phyloP scores from a whole-genome alignment of 1,139 yeast genomes.

The Candida pseudoviswanathii region DNA sequence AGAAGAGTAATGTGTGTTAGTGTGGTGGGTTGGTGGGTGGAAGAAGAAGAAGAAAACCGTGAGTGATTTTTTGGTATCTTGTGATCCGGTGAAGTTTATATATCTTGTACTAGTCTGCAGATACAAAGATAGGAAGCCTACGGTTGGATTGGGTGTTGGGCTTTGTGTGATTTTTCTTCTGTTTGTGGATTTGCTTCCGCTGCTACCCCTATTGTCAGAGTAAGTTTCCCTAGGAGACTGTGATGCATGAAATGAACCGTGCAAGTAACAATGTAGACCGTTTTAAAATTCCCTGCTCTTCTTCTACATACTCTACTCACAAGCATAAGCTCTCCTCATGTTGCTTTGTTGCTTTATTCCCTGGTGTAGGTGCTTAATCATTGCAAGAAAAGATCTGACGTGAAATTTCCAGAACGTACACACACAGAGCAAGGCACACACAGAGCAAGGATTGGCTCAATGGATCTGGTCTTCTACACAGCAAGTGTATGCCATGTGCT shows the following conservation, averaged over 20 bases:
- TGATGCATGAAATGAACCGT: too few relatives aligned
- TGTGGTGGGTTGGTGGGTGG: too few relatives aligned
- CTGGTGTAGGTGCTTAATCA: too few relatives aligned
- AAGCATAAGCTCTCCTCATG: neutral
- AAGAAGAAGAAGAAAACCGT: neutral
- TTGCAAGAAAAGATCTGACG: neutral
- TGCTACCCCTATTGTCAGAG: neutral
- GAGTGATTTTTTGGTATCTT: neutral
- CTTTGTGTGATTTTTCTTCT: neutral
- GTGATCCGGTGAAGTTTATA: conserved; percentile 2
- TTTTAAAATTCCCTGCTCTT: neutral
- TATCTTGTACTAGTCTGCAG: neutral
- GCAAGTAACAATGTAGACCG: neutral
- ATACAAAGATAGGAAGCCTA: neutral
- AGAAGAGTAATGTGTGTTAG: neutral
- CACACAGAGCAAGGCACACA: too few relatives aligned
- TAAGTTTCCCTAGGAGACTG: too few relatives aligned
- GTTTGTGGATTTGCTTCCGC: neutral
- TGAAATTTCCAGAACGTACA: neutral
- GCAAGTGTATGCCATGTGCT: neutral
- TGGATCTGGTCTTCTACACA: neutral
- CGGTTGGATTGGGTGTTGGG: neutral
- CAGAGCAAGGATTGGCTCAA: too few relatives aligned
- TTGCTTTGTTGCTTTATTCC: too few relatives aligned
- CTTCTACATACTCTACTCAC: neutral